Evolutionary conservation across 768 basidiomycete species (phyloP), one percentile per base, ranked within the genome.

Genomic region (Tubosaeta brunneosetosa): DNA sequence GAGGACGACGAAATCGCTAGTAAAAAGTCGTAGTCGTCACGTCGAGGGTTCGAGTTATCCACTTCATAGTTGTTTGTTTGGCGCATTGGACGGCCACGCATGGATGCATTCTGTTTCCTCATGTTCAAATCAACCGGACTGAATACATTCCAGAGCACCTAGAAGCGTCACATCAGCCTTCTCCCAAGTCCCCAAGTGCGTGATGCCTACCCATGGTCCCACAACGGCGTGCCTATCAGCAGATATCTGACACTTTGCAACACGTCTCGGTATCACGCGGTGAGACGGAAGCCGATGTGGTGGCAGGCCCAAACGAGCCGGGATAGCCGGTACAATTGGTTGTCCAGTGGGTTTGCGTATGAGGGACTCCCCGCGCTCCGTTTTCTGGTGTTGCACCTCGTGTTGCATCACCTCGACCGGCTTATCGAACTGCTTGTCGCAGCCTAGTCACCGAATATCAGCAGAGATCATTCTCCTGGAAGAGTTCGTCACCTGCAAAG

Each of bases 11-110:
- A 72, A 45, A 73, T 67, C 40, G 70, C 67, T 33, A 61, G 66
- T 50, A 83, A 55, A 61, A 80, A 82, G 55, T 82, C 81, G 56
- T 83, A 85, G 50, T 79, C 74, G 49, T 77, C 73, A 4, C 57
- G 64, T 26, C 65, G 61, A 56, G 63, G 53, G 49, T 64, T 56
- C n/a, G 32, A 14, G 37, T n/a, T 40, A 16, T 56, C 37, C 25
- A 29, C 29, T 43, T 61, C 55, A 22, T 57, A 58, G 32, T 58
- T 47, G 42, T 25, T 57, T 25, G 36, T 36, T 40, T 57, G 61
- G 9, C 61, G 61, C 29, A 51, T 47, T 25, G 57, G 50, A 34
- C 71, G 72, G 42, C 68, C 55, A 31, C 73, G 74, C 61, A 67
- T 66, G 2, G 74, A 69, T 9, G 73, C 75, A 49, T 79, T 76